phyloP scores from a whole-genome alignment of 2,329 filamentous ascomycete species.

The Penicillium sumatraense region DNA sequence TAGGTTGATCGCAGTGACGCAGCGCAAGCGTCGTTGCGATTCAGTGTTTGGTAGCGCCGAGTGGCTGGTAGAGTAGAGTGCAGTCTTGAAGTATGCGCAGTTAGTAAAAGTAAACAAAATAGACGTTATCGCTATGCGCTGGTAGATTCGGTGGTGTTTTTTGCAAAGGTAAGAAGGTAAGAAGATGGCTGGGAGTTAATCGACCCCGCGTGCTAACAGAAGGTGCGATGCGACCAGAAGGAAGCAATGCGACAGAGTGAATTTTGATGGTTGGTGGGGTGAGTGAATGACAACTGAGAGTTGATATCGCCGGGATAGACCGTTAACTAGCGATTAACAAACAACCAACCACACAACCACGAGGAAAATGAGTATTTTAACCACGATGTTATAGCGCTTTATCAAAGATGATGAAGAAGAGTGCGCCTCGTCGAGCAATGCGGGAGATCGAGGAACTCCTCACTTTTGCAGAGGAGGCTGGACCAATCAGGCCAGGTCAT shows the following conservation, averaged over 20 bases:
- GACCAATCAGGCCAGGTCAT: constrained; percentile 33
- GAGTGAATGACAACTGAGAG: not conserved
- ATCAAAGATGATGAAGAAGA: constrained; percentile 11
- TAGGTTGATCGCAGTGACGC: constrained; percentile 25
- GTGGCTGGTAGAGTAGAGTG: not conserved
- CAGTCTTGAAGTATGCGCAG: not conserved
- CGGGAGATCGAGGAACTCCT: constrained; percentile 26
- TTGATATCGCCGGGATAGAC: constrained; percentile 1
- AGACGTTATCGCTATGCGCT: constrained; percentile 16
- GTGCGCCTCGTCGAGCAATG: constrained; percentile 24
- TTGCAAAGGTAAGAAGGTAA: constrained; percentile 4
- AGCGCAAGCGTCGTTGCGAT: constrained; percentile 20
- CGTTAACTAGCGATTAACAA: constrained; percentile 1
- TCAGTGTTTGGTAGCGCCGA: constrained; percentile 9
- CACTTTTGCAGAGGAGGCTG: constrained; percentile 34
- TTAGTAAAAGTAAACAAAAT: constrained; percentile 24
- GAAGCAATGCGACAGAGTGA: constrained; percentile 21
- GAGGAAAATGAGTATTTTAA: not conserved
- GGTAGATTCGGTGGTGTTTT: constrained; percentile 7
- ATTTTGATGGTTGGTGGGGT: constrained; percentile 6
- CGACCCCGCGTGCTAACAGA: constrained; percentile 25
- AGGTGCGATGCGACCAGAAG: constrained; percentile 24
- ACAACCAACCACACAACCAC: not conserved
- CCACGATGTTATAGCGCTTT: not conserved
- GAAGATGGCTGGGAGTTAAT: constrained; percentile 23